Evolutionary conservation across 1,284 basidiomycete species (phyloP).

Genomic region (Takashimella tepidaria): DNA sequence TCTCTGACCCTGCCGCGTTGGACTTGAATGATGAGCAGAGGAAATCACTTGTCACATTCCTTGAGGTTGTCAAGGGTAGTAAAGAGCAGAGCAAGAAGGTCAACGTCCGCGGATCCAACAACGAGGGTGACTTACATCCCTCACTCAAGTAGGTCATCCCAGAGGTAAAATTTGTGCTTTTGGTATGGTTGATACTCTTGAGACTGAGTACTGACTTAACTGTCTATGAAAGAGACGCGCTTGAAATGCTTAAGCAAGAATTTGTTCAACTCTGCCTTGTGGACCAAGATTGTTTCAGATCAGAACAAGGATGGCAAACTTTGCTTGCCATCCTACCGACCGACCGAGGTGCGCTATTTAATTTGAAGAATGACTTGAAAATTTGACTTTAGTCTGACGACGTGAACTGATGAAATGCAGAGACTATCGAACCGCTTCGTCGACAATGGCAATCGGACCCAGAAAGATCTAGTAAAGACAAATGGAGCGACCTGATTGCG

Average conservation of each 20-base stretch:
- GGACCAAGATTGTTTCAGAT: slow-evolving; percentile 82
- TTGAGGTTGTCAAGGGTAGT: slow-evolving; percentile 80
- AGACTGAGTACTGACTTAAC: slow-evolving; percentile 9
- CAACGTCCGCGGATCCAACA: slow-evolving; percentile 55
- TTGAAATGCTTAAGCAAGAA: slow-evolving; percentile 54
- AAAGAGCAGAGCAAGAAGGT: slow-evolving; percentile 81
- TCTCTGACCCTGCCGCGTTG: slow-evolving; percentile 84
- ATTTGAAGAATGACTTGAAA: not conserved
- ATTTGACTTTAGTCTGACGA: too few species aligned
- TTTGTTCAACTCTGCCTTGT: slow-evolving; percentile 70
- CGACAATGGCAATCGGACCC: slow-evolving; percentile 61
- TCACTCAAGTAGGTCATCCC: slow-evolving; percentile 57
- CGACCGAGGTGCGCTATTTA: slow-evolving; percentile 50
- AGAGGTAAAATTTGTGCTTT: too few species aligned
- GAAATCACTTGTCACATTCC: slow-evolving; percentile 74
- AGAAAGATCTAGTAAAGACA: slow-evolving; percentile 56
- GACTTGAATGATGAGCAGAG: slow-evolving; percentile 87
- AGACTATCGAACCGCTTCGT: slow-evolving; percentile 53
- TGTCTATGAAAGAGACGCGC: slow-evolving; percentile 55
- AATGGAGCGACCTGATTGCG: slow-evolving; percentile 64
- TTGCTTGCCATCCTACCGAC: slow-evolving; percentile 69
- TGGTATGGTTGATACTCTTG: too few species aligned
- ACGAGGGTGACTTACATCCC: slow-evolving; percentile 59
- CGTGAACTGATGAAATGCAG: slow-evolving; percentile 27
- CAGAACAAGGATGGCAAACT: slow-evolving; percentile 65